Base-by-base conservation (phyloP, 2,329 filamentous ascomycete genomes). In the Alternaria tenuissima region DNA sequence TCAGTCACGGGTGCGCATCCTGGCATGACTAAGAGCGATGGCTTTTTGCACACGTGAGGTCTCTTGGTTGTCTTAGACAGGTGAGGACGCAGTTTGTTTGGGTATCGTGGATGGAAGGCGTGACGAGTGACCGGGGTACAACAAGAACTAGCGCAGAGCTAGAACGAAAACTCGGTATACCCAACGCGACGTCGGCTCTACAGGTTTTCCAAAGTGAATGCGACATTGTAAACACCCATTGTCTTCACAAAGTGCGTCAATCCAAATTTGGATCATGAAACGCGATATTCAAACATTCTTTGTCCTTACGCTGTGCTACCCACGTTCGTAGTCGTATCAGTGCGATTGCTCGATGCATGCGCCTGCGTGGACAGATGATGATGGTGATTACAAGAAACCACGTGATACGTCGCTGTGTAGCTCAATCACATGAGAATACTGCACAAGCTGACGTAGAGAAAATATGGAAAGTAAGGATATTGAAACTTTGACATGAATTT, bases 21-120 rank as follows among this genome's bases (percentile, higher is more conserved):
- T 36, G 46, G 36, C 46, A 49, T 49, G 46, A 38, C 20, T 38
- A 36, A n/a, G 2, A 36, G 26, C 24, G 8, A 22, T 0, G 18
- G 46, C 9, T 48, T 32, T 28, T 16, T 20, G 46, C 6, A 36
- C 18, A 48, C 46, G 30, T 48, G 46, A 48, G 14, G 46, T 36
- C 8, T 14, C 12, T 48, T 36, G 20, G 18, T 24, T 6, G 0
- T 48, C 30, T 16, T 36, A 7, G 7, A 36, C 30, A 48, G 12
- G 32, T 36, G 20, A 49, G 32, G 20, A 24, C 30, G 46, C 46
- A n/a, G 46, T 32, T 7, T 16, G 18, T 48, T 30, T 22, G 18
- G 6, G 36, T 24, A 20, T 38, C 46, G 30, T 16, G 24, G 20
- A 7, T 38, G 30, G 20, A 26, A n/a, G 14, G 46, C 16, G 32